Conservation (phyloP, 2,329 filamentous ascomycete species). For the Penicillium palitans region DNA sequence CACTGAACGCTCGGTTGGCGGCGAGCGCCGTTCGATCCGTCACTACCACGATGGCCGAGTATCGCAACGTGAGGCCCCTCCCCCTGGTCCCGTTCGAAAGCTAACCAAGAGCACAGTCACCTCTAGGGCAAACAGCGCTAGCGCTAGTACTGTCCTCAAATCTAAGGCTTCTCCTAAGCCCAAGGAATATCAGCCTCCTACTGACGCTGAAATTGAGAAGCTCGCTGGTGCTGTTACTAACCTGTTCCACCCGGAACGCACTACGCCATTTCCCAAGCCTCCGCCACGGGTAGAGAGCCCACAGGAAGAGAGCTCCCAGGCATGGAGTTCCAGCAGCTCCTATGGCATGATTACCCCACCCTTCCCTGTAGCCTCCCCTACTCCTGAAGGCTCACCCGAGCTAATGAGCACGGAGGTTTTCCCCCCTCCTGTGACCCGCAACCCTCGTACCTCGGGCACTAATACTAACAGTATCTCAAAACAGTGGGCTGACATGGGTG, state of each 20-base stretch:
- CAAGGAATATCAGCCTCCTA: neutral
- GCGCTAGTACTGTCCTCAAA: no score
- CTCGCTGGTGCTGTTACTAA: neutral
- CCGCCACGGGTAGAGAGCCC: no score
- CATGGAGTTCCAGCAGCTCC: neutral
- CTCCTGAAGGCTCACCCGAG: neutral
- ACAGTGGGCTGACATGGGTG: neutral
- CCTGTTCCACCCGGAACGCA: neutral
- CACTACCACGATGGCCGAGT: neutral
- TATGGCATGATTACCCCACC: neutral
- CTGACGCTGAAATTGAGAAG: neutral
- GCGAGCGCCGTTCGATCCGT: conserved; percentile 4
- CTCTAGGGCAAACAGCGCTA: neutral
- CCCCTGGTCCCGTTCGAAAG: neutral
- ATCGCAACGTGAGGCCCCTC: neutral
- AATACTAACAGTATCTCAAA: neutral
- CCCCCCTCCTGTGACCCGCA: neutral
- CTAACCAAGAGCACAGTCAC: neutral
- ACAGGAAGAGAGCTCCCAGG: no score
- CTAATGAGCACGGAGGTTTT: neutral
- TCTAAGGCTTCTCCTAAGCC: neutral
- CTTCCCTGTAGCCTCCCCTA: neutral
- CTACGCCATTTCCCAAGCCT: no score
- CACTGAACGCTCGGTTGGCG: neutral
- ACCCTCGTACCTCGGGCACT: no score